Base-by-base conservation (phyloP, 2,329 filamentous ascomycete species). In the Triangularia setosa region DNA sequence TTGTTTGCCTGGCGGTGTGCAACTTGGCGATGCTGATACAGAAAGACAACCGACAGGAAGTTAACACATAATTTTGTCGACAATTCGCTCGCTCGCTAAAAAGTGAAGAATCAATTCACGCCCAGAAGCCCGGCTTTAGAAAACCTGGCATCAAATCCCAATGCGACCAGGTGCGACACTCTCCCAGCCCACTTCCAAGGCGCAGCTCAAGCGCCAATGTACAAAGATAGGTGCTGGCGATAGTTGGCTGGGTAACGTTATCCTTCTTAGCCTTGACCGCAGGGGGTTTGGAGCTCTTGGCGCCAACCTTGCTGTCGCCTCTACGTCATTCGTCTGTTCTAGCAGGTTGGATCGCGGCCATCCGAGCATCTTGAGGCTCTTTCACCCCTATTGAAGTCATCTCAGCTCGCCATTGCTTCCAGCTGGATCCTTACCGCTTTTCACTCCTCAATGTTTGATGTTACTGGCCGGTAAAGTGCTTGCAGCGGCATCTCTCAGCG, bases 161-260 rank as follows among this genome's bases (percentile, higher is more conserved):
- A 25, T 55, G 24, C 52, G 52, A 55, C 40, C n/a, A 18, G n/a
- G 27, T 55, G 52, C 52, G 52, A 55, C 52, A 14, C 25, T n/a
- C 23, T 25, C 12, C 52, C 40, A 48, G 52, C 52, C 52, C 52
- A 24, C 52, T n/a, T 55, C 21, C 52, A 55, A 28, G 52, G 23
- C 52, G 25, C 52, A 55, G 52, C 23, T 16, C 52, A 55, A 55
- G 23, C 23, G 52, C 52, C 63, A 60, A 40, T 40, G 44, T 14
- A 14, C 40, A 44, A 68, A 58, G 61, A 64, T 62, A 66, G 65
- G 60, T 66, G 18, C 62, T 57, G 33, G 53, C 33, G 68, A 68
- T 66, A 67, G 70, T 71, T 70, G 70, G 55, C 68, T n/a, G 62
- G 65, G 67, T 67, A 71, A 72, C 70, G 25, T 6, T 58, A 64